phyloP scores from a whole-genome alignment of 805 yeast genomes.

The Wickerhamiella sergipiensis region DNA sequence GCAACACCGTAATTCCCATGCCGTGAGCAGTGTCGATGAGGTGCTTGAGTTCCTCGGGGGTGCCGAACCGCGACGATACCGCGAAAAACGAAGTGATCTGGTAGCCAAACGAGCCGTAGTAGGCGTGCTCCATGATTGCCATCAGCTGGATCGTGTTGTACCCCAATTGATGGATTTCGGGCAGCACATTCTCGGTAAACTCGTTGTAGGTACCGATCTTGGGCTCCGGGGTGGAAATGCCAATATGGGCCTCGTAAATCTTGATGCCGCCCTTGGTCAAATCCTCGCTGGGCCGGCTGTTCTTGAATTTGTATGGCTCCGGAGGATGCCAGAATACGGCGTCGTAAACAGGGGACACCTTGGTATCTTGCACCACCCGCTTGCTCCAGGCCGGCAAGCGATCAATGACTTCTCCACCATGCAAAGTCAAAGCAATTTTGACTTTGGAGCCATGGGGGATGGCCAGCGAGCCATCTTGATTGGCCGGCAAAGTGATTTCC shows the following conservation, averaged over 20 bases:
- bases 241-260: slow-evolving; percentile 87
- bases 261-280: slow-evolving; percentile 27
- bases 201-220: slow-evolving; percentile 73
- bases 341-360: slow-evolving; percentile 45
- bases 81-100: slow-evolving; percentile 92
- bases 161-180: slow-evolving; percentile 73
- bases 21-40: slow-evolving; percentile 86
- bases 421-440: slow-evolving; percentile 44
- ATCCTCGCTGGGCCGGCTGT: slow-evolving; percentile 49
- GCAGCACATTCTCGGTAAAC: slow-evolving; percentile 66
- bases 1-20: slow-evolving; percentile 68
- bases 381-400: slow-evolving; percentile 82
- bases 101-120: slow-evolving; percentile 96
- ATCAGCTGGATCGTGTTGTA: slow-evolving; percentile 88
- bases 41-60: slow-evolving; percentile 89
- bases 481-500: slow-evolving; percentile 43
- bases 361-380: slow-evolving; percentile 55
- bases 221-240: slow-evolving; percentile 86
- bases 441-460: slow-evolving; percentile 74
- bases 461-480: slow-evolving; percentile 37
- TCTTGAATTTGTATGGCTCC: slow-evolving; percentile 42
- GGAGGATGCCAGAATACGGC: slow-evolving; percentile 90
- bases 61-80: slow-evolving; percentile 75
- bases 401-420: slow-evolving; percentile 58
- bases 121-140: slow-evolving; percentile 99